Evolutionary conservation across 2,329 filamentous ascomycete species (phyloP).

Genomic region (Cordyceps militaris): DNA sequence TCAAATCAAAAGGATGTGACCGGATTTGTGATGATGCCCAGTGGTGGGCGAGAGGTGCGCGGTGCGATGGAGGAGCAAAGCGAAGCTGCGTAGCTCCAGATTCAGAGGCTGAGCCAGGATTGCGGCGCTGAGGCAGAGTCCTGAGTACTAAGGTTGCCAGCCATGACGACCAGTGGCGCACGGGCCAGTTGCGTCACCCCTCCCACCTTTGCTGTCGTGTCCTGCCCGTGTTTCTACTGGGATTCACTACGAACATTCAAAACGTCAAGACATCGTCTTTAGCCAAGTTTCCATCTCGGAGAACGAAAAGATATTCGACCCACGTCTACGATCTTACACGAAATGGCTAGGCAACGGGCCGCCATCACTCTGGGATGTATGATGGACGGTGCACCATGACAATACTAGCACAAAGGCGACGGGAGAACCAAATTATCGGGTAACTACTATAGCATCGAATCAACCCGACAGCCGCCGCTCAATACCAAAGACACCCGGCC

Average conservation of each 20-base stretch:
- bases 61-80: neutral
- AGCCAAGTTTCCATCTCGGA: too few relatives aligned
- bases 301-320: too few relatives aligned
- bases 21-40: slow-evolving; percentile 1
- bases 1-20: neutral
- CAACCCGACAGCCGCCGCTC: neutral
- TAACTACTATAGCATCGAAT: neutral
- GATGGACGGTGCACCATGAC: too few relatives aligned
- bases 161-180: slow-evolving; percentile 12
- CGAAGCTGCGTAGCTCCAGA: slow-evolving; percentile 6
- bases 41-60: neutral
- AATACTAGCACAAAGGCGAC: neutral
- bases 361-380: too few relatives aligned
- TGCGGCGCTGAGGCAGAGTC: neutral
- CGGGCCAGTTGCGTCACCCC: slow-evolving; percentile 15
- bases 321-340: too few relatives aligned
- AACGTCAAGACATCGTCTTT: too few relatives aligned
- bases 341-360: too few relatives aligned
- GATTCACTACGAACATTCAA: too few relatives aligned
- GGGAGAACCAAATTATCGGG: neutral
- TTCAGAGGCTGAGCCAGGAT: slow-evolving; percentile 5
- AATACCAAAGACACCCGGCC: neutral
- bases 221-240: neutral
- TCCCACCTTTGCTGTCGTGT: neutral
- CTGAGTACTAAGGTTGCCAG: neutral